These are phyloP conservation scores for Cladosporium sp. DNA, from an alignment of 2,329 filamentous ascomycete genomes.

Conservation along the genomic window DNA sequence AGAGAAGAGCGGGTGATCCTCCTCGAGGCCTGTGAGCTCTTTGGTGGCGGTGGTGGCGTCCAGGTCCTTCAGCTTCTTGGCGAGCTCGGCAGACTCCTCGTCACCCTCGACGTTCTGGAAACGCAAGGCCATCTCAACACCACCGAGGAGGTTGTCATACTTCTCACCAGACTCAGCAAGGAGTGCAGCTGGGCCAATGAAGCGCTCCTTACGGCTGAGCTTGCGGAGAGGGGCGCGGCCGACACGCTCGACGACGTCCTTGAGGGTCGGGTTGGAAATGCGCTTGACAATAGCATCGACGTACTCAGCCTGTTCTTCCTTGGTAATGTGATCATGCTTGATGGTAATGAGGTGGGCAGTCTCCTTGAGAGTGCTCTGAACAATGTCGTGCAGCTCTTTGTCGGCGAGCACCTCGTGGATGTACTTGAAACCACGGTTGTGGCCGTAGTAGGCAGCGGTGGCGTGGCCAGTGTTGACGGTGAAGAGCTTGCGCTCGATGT, in stretches of 20 bases:
- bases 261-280: conserved; percentile 88
- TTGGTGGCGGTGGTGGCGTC: conserved; percentile 68
- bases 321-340: conserved; percentile 72
- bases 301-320: conserved; percentile 74
- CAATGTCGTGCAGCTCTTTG: conserved; percentile 70
- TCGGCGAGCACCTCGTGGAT: conserved; percentile 87
- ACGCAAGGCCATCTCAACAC: conserved; percentile 84
- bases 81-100: conserved; percentile 80
- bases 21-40: conserved; percentile 76
- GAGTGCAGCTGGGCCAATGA: conserved; percentile 86
- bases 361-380: conserved; percentile 75
- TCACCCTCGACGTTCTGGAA: conserved; percentile 95
- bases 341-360: conserved; percentile 78
- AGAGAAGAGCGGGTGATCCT: conserved; percentile 70
- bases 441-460: conserved; percentile 91
- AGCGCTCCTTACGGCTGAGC: conserved; percentile 89
- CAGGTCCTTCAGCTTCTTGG: conserved; percentile 74
- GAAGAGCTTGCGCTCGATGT: conserved; percentile 98
- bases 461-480: conserved; percentile 98
- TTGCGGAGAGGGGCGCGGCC: conserved; percentile 92
- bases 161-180: conserved; percentile 75
- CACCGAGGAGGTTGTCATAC: conserved; percentile 69
- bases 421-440: conserved; percentile 77
- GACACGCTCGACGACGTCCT: conserved; percentile 91
- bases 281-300: conserved; percentile 87